These are phyloP conservation scores for Pyrenochaeta sp. DNA, from an alignment of 2,329 filamentous ascomycete species.

Conservation along the genomic window DNA sequence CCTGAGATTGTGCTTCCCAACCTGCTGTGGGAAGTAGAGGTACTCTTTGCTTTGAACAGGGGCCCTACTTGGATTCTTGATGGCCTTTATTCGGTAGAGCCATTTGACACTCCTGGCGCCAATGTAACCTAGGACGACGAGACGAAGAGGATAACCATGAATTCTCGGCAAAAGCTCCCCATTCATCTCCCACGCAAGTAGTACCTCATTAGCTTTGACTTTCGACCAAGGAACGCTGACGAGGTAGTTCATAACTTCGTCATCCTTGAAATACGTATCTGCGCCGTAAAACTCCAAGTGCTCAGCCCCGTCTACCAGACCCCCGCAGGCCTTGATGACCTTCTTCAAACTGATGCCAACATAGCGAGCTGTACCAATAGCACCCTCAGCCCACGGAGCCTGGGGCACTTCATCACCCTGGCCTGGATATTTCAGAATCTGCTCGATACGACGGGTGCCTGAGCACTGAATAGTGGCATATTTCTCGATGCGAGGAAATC, in stretches of 20 bases:
- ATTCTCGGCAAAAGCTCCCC: slow-evolving; percentile 69
- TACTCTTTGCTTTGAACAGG: too few relatives aligned
- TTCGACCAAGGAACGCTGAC: slow-evolving; percentile 74
- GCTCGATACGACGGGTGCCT: slow-evolving; percentile 74
- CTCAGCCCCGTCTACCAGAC: slow-evolving; percentile 62
- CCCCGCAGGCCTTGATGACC: slow-evolving; percentile 74
- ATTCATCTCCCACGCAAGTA: slow-evolving; percentile 78
- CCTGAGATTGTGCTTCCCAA: too few relatives aligned
- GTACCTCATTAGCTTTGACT: slow-evolving; percentile 71
- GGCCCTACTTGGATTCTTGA: too few relatives aligned
- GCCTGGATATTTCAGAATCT: slow-evolving; percentile 71
- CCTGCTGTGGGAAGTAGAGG: too few relatives aligned
- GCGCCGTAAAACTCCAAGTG: slow-evolving; percentile 75
- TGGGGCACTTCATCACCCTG: slow-evolving; percentile 69
- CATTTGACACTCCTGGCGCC: slow-evolving; percentile 71
- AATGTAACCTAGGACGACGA: slow-evolving; percentile 72
- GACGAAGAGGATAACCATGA: slow-evolving; percentile 70
- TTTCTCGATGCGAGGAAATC: slow-evolving; percentile 68
- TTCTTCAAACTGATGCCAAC: slow-evolving; percentile 73
- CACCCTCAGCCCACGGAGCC: slow-evolving; percentile 60
- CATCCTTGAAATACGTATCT: slow-evolving; percentile 77
- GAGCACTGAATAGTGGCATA: slow-evolving; percentile 72
- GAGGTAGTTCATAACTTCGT: slow-evolving; percentile 71
- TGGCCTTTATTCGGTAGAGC: slow-evolving; percentile 70
- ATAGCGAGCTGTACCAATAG: slow-evolving; percentile 71